These are phyloP conservation scores for Buddleja alternifolia DNA, from an alignment of 257 asterid species.

Conservation along the genomic window DNA sequence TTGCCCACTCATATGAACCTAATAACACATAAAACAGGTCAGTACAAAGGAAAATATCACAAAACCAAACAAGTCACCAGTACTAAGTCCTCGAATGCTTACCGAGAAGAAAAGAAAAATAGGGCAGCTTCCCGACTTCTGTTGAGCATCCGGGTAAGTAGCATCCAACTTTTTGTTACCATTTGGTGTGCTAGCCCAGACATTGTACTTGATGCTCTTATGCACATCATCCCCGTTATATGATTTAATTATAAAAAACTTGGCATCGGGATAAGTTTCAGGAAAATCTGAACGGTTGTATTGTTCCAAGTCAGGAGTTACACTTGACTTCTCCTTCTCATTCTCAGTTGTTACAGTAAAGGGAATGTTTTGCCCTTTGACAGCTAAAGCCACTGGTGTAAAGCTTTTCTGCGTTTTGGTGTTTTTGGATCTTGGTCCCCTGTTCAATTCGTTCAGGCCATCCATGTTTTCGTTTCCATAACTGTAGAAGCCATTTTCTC, in stretches of 20 bases:
- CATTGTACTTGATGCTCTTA: conserved; percentile 53
- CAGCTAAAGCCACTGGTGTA: conserved; percentile 41
- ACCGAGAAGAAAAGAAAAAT: conserved; percentile 56
- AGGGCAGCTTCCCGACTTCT: conserved; percentile 39
- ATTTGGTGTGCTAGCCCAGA: conserved; percentile 60
- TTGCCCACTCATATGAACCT: conserved; percentile 54
- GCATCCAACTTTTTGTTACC: conserved; percentile 54
- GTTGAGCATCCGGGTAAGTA: conserved; percentile 46
- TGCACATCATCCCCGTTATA: conserved; percentile 60
- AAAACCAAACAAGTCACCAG: background rate
- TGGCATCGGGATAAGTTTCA: conserved; percentile 28
- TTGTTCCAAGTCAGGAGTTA: conserved; percentile 42
- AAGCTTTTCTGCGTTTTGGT: conserved; percentile 40
- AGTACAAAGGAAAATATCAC: background rate
- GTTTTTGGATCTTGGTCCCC: conserved; percentile 54
- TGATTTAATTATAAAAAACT: conserved; percentile 51
- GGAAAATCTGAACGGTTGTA: conserved; percentile 37
- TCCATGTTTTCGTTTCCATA: conserved; percentile 42
- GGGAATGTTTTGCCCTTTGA: conserved; percentile 47
- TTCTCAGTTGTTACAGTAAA: conserved; percentile 27
- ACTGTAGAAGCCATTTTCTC: conserved; percentile 34
- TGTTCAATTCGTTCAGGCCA: conserved; percentile 54
- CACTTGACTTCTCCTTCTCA: conserved; percentile 32
- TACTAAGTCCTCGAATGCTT: background rate
- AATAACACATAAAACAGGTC: background rate